Evolutionary conservation across 345 rosid species (phyloP).

Genomic region (Linum trigynum): DNA sequence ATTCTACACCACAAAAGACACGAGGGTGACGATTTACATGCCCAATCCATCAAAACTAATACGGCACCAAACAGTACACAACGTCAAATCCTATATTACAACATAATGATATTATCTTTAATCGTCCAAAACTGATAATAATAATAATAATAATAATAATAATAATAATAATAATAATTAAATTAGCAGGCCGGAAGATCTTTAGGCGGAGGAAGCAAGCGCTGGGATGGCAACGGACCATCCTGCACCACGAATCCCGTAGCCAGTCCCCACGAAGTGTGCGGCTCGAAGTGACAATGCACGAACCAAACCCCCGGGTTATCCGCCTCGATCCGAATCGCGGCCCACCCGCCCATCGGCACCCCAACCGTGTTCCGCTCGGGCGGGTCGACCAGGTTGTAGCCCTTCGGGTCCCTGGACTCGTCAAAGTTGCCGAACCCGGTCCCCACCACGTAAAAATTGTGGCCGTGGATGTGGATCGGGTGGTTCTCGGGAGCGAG

Average conservation of each 20-base stretch:
- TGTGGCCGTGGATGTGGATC: slow-evolving; percentile 15
- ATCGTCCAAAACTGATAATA: too few species aligned
- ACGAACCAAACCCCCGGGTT: slow-evolving; percentile 21
- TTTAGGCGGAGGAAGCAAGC: slow-evolving; percentile 17
- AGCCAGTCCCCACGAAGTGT: slow-evolving; percentile 12
- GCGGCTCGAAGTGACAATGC: slow-evolving; percentile 15
- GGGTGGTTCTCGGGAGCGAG: slow-evolving; percentile 12
- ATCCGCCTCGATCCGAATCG: slow-evolving; percentile 11
- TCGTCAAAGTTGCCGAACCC: slow-evolving; percentile 14
- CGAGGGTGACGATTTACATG: too few species aligned
- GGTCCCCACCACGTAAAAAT: slow-evolving; percentile 14
- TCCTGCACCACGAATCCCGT: slow-evolving; percentile 16
- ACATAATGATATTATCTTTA: too few species aligned
- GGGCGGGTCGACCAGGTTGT: slow-evolving; percentile 9
- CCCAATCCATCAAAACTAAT: too few species aligned
- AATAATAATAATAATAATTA: neutral
- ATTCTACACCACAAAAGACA: too few species aligned
- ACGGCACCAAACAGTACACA: too few species aligned
- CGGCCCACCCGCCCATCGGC: slow-evolving; percentile 18
- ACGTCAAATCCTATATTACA: too few species aligned
- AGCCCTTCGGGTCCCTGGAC: slow-evolving; percentile 5
- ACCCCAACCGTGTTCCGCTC: slow-evolving; percentile 17
- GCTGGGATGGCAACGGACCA: slow-evolving; percentile 12
- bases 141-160: too few species aligned
- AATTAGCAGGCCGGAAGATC: slow-evolving; percentile 18